A percentile compares a stretch with the other conserved stretches of the same genome.
Conservation (phyloP, 805 yeast species). For the Scheffersomyces spartinae region DNA sequence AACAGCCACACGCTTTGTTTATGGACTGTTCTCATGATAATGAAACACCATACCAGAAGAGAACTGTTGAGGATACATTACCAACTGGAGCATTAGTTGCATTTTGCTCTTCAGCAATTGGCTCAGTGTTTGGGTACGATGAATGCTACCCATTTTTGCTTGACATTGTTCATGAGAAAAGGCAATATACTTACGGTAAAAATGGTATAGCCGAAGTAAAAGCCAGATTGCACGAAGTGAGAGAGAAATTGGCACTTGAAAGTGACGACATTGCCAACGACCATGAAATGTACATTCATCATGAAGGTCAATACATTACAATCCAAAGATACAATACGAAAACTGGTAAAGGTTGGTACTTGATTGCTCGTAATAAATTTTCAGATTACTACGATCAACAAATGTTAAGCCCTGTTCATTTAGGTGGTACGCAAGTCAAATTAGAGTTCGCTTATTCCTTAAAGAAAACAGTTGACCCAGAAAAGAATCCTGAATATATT, state of each 20-base stretch:
- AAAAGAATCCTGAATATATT: conserved; percentile 29
- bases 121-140: conserved; percentile 89
- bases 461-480: conserved; percentile 37
- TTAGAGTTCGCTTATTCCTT: conserved; percentile 49
- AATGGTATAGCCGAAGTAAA: conserved; percentile 74
- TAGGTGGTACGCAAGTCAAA: conserved; percentile 50
- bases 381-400: conserved; percentile 33
- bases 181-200: conserved; percentile 42
- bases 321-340: conserved; percentile 76
- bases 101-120: conserved; percentile 86
- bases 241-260: conserved; percentile 45
- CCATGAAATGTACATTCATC: conserved; percentile 90
- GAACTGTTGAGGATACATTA: conserved; percentile 88
- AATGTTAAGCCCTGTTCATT: conserved; percentile 40
- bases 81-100: conserved; percentile 94
- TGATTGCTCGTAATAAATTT: conserved; percentile 82
- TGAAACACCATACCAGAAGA: conserved; percentile 76
- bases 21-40: conserved; percentile 99
- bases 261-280: conserved; percentile 41
- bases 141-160: conserved; percentile 78
- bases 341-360: conserved; percentile 80
- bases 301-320: conserved; percentile 85
- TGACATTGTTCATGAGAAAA: conserved; percentile 67
- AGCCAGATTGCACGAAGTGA: conserved; percentile 41
- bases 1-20: conserved; percentile 85